phyloP scores from a whole-genome alignment of 2,329 filamentous ascomycete genomes.

The Gnomoniopsis smithogilvyi region DNA sequence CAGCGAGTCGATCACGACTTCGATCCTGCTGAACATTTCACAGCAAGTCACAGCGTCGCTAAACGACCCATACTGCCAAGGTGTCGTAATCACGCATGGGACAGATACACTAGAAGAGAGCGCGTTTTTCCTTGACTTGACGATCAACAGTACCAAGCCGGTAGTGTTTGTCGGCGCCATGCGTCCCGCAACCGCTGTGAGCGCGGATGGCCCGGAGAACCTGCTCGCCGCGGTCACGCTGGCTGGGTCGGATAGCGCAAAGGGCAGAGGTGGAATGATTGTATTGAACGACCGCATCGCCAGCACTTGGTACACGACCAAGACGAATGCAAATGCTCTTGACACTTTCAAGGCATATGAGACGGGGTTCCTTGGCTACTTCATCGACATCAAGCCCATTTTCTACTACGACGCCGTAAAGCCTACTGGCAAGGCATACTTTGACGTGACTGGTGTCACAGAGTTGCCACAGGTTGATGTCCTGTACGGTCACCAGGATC shows the following conservation, averaged over 20 bases:
- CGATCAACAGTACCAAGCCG: constrained; percentile 54
- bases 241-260: constrained; percentile 42
- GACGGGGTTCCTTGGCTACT: constrained; percentile 53
- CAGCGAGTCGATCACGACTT: constrained; percentile 44
- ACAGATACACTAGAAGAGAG: constrained; percentile 65
- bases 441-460: constrained; percentile 33
- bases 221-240: constrained; percentile 58
- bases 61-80: constrained; percentile 37
- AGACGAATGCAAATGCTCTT: constrained; percentile 60
- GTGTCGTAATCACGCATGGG: constrained; percentile 60
- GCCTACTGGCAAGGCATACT: constrained; percentile 44
- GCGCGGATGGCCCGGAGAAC: constrained; percentile 62
- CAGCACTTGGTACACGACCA: constrained; percentile 55
- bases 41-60: constrained; percentile 47
- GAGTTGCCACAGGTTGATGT: constrained; percentile 53
- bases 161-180: constrained; percentile 60
- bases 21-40: constrained; percentile 44
- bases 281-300: constrained; percentile 61
- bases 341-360: constrained; percentile 61
- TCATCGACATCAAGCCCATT: constrained; percentile 55
- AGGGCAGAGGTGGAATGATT: constrained; percentile 54
- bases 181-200: constrained; percentile 60
- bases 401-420: constrained; percentile 56
- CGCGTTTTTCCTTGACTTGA: constrained; percentile 60
- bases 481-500: constrained; percentile 52